phyloP scores from a whole-genome alignment of 306 rosid species.

The Rosa persica region DNA sequence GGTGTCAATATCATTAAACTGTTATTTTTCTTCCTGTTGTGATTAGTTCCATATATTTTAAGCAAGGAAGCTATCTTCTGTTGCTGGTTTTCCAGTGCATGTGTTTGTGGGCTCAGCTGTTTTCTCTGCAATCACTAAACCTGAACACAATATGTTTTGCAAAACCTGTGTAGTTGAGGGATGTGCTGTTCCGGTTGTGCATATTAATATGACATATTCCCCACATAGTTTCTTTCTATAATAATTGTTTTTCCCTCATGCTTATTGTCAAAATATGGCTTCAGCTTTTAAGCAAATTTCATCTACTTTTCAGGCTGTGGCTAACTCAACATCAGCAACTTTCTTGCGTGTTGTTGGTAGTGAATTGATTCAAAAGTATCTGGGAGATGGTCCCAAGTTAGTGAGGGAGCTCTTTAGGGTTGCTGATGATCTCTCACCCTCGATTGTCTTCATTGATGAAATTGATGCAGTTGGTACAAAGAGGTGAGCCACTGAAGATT shows the following conservation, averaged over 20 bases:
- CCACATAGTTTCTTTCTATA: background rate
- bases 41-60: background rate
- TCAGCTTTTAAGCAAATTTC: conserved; percentile 7
- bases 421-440: conserved; percentile 96
- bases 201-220: background rate
- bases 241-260: background rate
- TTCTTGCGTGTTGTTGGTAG: conserved; percentile 99
- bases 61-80: background rate
- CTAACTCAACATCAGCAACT: conserved; percentile 97
- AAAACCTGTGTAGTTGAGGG: background rate
- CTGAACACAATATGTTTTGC: background rate
- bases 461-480: conserved; percentile 96
- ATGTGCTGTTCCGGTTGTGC: background rate
- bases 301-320: conserved; percentile 72
- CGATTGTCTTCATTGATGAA: conserved; percentile 97
- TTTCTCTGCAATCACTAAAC: background rate
- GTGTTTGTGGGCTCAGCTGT: background rate
- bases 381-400: conserved; percentile 98
- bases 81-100: background rate
- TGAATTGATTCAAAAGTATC: conserved; percentile 90
- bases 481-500: conserved; percentile 51
- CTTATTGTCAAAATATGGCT: background rate
- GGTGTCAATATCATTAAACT: background rate
- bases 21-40: background rate
- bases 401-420: conserved; percentile 98